Conservation (phyloP, 1,284 basidiomycete species). For the Laetiporus sulphureus region DNA sequence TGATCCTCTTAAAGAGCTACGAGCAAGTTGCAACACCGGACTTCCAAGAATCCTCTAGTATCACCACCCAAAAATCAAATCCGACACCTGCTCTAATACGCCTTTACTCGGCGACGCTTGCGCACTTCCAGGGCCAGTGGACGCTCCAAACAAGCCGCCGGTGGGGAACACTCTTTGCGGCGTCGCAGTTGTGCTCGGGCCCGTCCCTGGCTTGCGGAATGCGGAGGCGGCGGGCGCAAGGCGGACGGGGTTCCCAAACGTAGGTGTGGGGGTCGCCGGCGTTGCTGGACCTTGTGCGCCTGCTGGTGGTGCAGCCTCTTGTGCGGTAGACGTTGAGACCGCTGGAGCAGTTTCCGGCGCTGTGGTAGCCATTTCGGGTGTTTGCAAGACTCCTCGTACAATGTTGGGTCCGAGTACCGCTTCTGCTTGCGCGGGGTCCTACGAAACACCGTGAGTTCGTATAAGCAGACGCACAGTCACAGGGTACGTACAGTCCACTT, state of each 20-base stretch:
- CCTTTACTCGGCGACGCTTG: constrained; percentile 43
- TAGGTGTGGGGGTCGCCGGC: constrained; percentile 17
- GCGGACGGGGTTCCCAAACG: constrained; percentile 48
- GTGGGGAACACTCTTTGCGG: no score
- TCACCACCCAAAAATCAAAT: constrained; percentile 73
- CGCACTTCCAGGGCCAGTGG: constrained; percentile 14
- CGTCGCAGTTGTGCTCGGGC: not conserved
- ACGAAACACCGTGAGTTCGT: constrained; percentile 9
- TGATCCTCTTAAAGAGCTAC: no score
- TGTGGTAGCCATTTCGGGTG: constrained; percentile 9
- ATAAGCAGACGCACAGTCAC: not conserved
- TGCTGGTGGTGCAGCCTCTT: constrained; percentile 13
- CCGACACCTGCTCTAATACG: constrained; percentile 65
- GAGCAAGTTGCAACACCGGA: no score
- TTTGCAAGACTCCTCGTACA: constrained; percentile 18
- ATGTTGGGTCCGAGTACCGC: constrained; percentile 39
- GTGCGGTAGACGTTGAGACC: constrained; percentile 10
- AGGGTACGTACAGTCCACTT: constrained; percentile 64
- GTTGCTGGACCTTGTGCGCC: constrained; percentile 14
- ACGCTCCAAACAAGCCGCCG: no score
- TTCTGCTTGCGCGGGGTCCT: constrained; percentile 58
- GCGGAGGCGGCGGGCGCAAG: constrained; percentile 65
- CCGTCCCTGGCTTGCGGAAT: constrained; percentile 39
- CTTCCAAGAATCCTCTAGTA: no score
- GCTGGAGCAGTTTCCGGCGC: constrained; percentile 22